Evolutionary conservation across 306 rosid species (phyloP).

Genomic region (Dryas octopetala): DNA sequence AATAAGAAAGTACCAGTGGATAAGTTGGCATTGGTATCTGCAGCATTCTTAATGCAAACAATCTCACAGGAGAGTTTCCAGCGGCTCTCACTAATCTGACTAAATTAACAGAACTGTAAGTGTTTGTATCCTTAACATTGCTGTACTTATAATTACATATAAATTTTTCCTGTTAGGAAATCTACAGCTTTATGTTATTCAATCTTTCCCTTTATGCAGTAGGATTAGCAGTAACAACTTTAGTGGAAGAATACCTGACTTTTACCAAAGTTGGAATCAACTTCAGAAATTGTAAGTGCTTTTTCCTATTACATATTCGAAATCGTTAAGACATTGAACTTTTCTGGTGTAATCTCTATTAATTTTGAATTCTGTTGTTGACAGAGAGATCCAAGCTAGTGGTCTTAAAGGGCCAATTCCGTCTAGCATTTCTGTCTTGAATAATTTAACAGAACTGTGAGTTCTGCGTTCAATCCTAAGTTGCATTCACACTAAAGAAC

Average conservation of each 20-base stretch:
- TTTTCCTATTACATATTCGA: not conserved
- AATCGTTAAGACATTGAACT: not conserved
- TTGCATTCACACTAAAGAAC: not conserved
- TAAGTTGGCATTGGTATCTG: not conserved
- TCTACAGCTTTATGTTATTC: not conserved
- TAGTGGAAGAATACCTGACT: conserved; percentile 25
- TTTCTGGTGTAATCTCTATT: not conserved
- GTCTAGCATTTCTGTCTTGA: conserved; percentile 22
- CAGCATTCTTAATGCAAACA: conserved; percentile 25
- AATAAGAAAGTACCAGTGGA: conserved; percentile 1
- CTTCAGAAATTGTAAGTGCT: conserved; percentile 23
- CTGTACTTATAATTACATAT: not conserved
- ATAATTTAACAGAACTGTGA: conserved; percentile 25
- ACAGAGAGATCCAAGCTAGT: conserved; percentile 38
- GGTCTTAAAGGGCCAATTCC: conserved; percentile 37
- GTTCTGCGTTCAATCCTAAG: conserved; percentile 6
- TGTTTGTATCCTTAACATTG: not conserved
- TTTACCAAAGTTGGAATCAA: conserved; percentile 16
- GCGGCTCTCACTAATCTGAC: conserved; percentile 6
- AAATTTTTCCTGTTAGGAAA: not conserved
- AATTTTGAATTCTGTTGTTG: not conserved
- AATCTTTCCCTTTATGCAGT: conserved; percentile 4
- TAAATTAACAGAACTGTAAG: conserved; percentile 34
- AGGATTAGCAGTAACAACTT: conserved; percentile 39
- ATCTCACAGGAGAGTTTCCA: conserved; percentile 37